phyloP scores from a whole-genome alignment of 345 rosid species.

The Acer negundo region DNA sequence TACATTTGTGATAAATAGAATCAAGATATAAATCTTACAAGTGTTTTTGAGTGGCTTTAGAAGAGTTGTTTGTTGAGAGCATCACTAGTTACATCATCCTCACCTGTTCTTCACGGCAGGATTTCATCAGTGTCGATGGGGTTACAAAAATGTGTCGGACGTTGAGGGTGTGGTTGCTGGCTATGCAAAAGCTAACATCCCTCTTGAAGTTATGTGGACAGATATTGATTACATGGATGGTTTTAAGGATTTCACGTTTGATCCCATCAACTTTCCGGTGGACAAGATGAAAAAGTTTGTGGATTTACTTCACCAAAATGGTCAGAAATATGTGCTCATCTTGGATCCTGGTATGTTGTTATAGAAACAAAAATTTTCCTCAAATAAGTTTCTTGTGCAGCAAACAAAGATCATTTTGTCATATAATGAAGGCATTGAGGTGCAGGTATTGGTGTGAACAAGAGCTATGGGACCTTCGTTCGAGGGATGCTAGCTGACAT shows the following conservation, averaged over 20 bases:
- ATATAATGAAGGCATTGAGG: background rate
- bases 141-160: conserved; percentile 46
- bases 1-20: background rate
- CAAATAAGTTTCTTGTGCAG: too few relatives aligned
- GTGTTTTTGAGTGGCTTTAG: background rate
- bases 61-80: background rate
- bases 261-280: conserved; percentile 42
- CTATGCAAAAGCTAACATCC: conserved; percentile 43
- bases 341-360: conserved; percentile 46
- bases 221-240: conserved; percentile 61
- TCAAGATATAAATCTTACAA: background rate
- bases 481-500: conserved; percentile 50
- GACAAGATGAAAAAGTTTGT: conserved; percentile 36
- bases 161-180: conserved; percentile 42
- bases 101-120: conserved; percentile 19
- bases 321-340: conserved; percentile 46
- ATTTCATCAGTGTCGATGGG: conserved; percentile 49
- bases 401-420: background rate
- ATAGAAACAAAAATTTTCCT: background rate
- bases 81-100: background rate
- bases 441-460: conserved; percentile 47
- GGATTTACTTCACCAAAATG: conserved; percentile 37
- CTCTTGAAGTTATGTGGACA: conserved; percentile 27
- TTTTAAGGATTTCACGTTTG: conserved; percentile 51
- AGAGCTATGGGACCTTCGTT: conserved; percentile 33